Base-by-base conservation (phyloP, 2,329 filamentous ascomycete genomes). In the Alternaria angustiovoidea region DNA sequence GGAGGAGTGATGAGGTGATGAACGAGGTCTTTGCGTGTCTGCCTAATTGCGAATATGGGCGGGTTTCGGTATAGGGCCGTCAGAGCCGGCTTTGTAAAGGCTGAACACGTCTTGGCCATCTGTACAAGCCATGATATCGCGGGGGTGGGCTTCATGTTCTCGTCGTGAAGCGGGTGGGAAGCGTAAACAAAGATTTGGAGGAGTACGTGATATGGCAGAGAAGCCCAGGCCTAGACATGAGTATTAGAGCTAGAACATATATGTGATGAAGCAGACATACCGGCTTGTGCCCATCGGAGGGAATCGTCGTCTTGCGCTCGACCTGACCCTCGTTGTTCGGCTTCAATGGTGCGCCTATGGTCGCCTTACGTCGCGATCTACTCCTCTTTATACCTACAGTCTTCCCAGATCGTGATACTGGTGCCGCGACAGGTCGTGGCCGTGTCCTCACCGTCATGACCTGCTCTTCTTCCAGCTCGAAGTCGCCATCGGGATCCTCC, bases 81-180 rank as follows among this genome's bases (percentile, higher is more conserved):
- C 51, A 95, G 78, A 2, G 91, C 91, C 5, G 92, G 90, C 68
- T 93, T 91, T 0, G 86, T 80, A 58, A 94, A 92, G 2, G 83
- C 76, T 51, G 83, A 86, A 69, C 67, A 94, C 16, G 88, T 80
- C 2, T 84, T 82, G 36, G 90, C 87, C 44, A 86, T 80, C n/a
- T 83, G 81, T 9, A 90, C 77, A 7, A 96, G 85, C 90, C 90
- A 93, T 68, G 83, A 68, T 16, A 84, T 81, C 12, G 82, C 83
- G 1, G 73, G 47, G 5, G 79, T 78, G 20, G 81, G 80, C 32
- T 75, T 77, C 64, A 80, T 80, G 51, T 80, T 72, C 80, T 79
- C 77, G 67, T 79, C 81, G 51, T 84, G 83, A 16, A 90, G 79
- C 4, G 88, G 86, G 51, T 83, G 78, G 3, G 89, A 87, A 11